Base-by-base conservation (phyloP, 2,329 filamentous ascomycete species). In the Penicillium sp. region DNA sequence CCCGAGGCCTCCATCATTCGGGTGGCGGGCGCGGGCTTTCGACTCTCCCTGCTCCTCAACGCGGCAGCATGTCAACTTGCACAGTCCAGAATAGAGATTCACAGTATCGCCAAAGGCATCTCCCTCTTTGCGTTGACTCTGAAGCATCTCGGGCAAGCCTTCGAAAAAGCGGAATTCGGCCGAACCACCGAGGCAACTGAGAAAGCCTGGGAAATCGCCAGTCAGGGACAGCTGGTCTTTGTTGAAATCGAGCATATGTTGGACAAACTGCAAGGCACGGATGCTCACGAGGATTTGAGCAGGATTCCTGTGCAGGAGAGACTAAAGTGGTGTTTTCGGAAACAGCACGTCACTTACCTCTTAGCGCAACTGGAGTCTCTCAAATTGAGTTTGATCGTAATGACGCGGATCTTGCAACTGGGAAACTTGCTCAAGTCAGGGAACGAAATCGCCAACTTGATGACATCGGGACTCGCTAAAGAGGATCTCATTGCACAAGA, bases 221-320 rank as follows among this genome's bases (percentile, higher is more conserved):
- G 71, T n/a, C 77, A 79, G 53, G 73, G 76, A 42, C 72, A 74
- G 55, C 51, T 69, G 51, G 70, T 79, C 6, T 79, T 80, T 55
- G 69, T 76, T n/a, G 77, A 79, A 49, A 76, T 80, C 33, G 72
- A 77, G 59, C 73, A 73, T 43, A 80, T 80, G 78, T 60, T 79
- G 42, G 73, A 79, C 25, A 69, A 72, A 52, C 64, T 75, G 2
- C 73, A 76, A 48, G 67, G 55, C 26, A 68, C 65, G 1, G 72
- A 73, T 55, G 43, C 60, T 2, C 61, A 71, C 22, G 65, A 64
- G 3, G 69, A 70, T 40, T 58, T 69, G n/a, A 68, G 67, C 13
- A 60, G 64, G 22, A 69, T 71, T 10, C 65, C 73, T 13, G 54
- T 75, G 11, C 72, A 73, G 35, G 75, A 80, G 48, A 73, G 74